These are phyloP conservation scores for Tympanopsis confertula DNA, from an alignment of 2,329 filamentous ascomycete species.

Conservation along the genomic window DNA sequence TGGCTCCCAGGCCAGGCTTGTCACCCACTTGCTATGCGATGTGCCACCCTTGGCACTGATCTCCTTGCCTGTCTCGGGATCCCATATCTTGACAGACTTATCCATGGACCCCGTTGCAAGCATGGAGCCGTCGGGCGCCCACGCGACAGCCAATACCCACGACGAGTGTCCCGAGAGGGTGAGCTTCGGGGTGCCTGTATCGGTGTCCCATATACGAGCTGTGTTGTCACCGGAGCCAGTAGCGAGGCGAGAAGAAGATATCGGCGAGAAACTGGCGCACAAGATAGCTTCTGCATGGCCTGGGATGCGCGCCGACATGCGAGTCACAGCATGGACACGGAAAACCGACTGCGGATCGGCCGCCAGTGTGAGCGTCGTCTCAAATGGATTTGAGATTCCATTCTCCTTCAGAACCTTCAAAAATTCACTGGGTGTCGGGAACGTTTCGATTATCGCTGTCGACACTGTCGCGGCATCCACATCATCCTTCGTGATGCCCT, in stretches of 20 bases:
- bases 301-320: constrained; percentile 77
- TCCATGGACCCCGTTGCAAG: constrained; percentile 90
- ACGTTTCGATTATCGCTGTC: too few species aligned
- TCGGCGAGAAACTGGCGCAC: constrained; percentile 73
- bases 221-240: constrained; percentile 87
- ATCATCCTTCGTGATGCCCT: too few species aligned
- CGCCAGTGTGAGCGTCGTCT: constrained; percentile 40
- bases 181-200: constrained; percentile 78
- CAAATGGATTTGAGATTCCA: constrained; percentile 46
- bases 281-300: constrained; percentile 90
- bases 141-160: constrained; percentile 81
- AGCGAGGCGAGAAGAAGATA: constrained; percentile 64
- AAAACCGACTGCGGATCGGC: constrained; percentile 83
- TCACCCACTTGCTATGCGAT: constrained; percentile 83
- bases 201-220: constrained; percentile 85
- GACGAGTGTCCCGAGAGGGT: constrained; percentile 79
- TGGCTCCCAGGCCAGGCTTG: constrained; percentile 81
- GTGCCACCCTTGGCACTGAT: constrained; percentile 42
- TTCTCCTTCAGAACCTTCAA: constrained; percentile 40
- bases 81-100: constrained; percentile 81
- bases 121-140: constrained; percentile 70
- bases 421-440: constrained; percentile 30
- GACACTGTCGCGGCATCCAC: too few species aligned
- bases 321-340: constrained; percentile 79
- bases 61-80: constrained; percentile 69